Base-by-base conservation (phyloP, 2,329 filamentous ascomycete genomes). In the Fusarium setosum region DNA sequence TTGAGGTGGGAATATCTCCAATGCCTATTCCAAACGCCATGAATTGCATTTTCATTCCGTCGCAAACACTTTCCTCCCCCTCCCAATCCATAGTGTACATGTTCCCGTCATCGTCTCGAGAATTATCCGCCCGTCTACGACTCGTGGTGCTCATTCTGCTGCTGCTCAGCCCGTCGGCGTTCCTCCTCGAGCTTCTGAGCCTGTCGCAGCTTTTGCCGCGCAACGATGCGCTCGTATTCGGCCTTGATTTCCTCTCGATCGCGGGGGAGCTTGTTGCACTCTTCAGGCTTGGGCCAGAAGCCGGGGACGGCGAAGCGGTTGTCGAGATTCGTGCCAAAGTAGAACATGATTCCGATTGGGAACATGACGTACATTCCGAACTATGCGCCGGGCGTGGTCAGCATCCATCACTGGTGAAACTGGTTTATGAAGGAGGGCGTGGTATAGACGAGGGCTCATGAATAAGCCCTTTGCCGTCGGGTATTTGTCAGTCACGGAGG, bases 281-380 rank as follows among this genome's bases (percentile, higher is more conserved):
- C 85, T 65, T 92, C 90, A 5, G 89, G 84, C 73, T 90, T 93
- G 24, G 96, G 96, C 96, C 96, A 99, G 84, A 99, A 99, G 58
- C 91, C 92, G 20, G 92, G 90, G 2, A 98, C 93, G 45, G 87
- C 82, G 84, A 99, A 99, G 67, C 93, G 91, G 69, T 91, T 87
- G 80, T 99, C 96, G 76, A 99, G 92, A 80, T 99, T 99, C 56
- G 94, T 97, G 76, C 96, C 96, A 80, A 98, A 99, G 84, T 99
- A 99, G 86, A 96, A 98, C 96, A 99, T 99, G 84, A 96, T 94
- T 72, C 93, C 94, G 74, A 99, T 98, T 17, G 96, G 96, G 81
- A 99, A 99, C 86, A 97, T 91, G 83, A 99, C 90, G 83, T 99
- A 99, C 87, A 96, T 92, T 83, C 95, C 94, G 79, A 99, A 99